These are phyloP conservation scores for Auriculariales sp. DNA, from an alignment of 768 basidiomycete genomes.

Conservation along the genomic window DNA sequence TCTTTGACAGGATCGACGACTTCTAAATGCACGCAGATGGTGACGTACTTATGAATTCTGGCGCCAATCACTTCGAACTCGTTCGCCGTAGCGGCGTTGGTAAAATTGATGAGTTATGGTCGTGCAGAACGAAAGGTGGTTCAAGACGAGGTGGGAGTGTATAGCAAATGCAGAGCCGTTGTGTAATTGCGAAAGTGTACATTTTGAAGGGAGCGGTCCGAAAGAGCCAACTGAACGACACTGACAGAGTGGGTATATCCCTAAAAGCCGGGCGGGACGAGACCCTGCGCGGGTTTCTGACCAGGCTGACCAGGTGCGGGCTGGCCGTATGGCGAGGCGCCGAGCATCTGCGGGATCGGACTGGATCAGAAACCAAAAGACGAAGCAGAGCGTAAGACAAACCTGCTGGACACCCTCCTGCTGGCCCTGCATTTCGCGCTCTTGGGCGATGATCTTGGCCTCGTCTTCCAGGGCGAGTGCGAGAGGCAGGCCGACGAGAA, in stretches of 20 bases:
- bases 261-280: conserved; percentile 79
- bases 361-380: conserved; percentile 2
- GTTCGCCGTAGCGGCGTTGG: too few relatives aligned
- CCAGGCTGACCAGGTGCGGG: conserved; percentile 22
- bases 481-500: conserved; percentile 86
- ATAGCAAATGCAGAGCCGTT: too few relatives aligned
- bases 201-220: background rate
- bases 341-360: conserved; percentile 1
- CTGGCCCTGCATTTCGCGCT: conserved; percentile 86
- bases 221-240: background rate
- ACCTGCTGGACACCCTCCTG: conserved; percentile 89
- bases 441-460: conserved; percentile 84
- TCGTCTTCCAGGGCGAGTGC: conserved; percentile 93
- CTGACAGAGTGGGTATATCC: background rate
- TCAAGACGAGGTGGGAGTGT: too few relatives aligned
- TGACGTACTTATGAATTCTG: too few relatives aligned
- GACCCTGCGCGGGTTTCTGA: conserved; percentile 25
- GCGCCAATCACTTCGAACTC: too few relatives aligned
- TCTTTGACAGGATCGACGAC: too few relatives aligned
- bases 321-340: conserved; percentile 30
- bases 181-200: background rate
- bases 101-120: too few relatives aligned
- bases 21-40: too few relatives aligned
- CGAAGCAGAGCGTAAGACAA: conserved; percentile 13
- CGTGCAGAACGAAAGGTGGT: too few relatives aligned